phyloP scores from a whole-genome alignment of 441 rosid species.

The Erodium texanum region DNA sequence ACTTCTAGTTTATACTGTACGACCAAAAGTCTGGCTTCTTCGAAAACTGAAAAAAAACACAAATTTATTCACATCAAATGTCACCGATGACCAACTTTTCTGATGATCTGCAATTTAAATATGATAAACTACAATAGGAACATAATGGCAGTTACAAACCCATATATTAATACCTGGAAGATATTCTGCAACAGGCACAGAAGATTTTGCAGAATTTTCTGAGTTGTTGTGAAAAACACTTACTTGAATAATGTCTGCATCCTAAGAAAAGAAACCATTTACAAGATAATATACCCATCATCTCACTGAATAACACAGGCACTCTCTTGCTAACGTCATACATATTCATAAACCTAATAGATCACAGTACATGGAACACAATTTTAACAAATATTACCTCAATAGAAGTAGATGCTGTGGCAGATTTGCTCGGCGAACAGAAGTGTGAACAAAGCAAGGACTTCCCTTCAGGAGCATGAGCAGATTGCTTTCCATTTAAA shows the following conservation, averaged over 20 bases:
- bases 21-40: slow-evolving; percentile 54
- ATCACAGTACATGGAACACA: background rate
- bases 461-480: slow-evolving; percentile 29
- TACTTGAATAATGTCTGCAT: slow-evolving; percentile 74
- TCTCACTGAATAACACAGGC: background rate
- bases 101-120: background rate
- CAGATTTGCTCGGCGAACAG: slow-evolving; percentile 40
- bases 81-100: background rate
- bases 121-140: background rate
- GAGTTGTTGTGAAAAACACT: slow-evolving; percentile 58
- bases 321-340: background rate
- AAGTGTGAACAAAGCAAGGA: slow-evolving; percentile 47
- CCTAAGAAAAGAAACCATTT: slow-evolving; percentile 46
- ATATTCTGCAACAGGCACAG: slow-evolving; percentile 59
- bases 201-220: slow-evolving; percentile 29
- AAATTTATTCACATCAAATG: slow-evolving; percentile 7
- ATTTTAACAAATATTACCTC: slow-evolving; percentile 37
- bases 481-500: slow-evolving; percentile 33
- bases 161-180: slow-evolving; percentile 50
- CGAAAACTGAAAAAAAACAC: slow-evolving; percentile 39
- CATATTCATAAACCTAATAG: background rate
- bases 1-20: slow-evolving; percentile 63
- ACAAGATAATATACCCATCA: slow-evolving; percentile 17
- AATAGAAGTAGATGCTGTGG: slow-evolving; percentile 28
- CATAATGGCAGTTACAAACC: background rate